Conservation (phyloP, 495 filamentous ascomycete genomes). For the Penicillium nucicola region DNA sequence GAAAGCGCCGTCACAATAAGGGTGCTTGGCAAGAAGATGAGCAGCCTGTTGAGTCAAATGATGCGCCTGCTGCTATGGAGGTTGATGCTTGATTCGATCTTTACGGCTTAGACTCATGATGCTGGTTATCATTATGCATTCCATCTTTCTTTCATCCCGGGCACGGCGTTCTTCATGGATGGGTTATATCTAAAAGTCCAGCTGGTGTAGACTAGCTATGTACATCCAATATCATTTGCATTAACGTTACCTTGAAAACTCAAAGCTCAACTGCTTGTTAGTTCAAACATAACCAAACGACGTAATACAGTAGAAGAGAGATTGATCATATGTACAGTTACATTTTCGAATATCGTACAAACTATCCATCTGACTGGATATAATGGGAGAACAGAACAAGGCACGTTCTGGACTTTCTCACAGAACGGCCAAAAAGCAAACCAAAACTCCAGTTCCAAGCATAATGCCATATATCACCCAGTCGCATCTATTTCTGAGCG, state of each 20-base stretch:
- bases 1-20: conserved; percentile 48
- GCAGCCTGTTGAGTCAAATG: conserved; percentile 13
- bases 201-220: conserved; percentile 14
- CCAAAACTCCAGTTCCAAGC: conserved; percentile 15
- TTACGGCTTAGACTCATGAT: conserved; percentile 9
- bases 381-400: conserved; percentile 17
- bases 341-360: conserved; percentile 17
- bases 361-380: background rate
- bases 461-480: background rate
- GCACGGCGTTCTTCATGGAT: conserved; percentile 37
- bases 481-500: conserved; percentile 14
- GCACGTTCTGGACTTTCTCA: background rate
- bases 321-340: background rate
- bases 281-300: background rate
- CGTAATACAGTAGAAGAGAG: background rate
- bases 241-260: background rate
- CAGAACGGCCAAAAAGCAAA: conserved; percentile 1
- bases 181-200: conserved; percentile 23
- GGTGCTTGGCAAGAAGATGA: conserved; percentile 21
- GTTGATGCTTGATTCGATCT: conserved; percentile 17
- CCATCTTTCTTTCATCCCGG: conserved; percentile 17
- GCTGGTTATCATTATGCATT: conserved; percentile 18
- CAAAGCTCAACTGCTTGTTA: background rate
- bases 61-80: conserved; percentile 15
- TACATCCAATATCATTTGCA: conserved; percentile 16